Base-by-base conservation (phyloP, 2,329 filamentous ascomycete species). In the Colletotrichum shisoi region DNA sequence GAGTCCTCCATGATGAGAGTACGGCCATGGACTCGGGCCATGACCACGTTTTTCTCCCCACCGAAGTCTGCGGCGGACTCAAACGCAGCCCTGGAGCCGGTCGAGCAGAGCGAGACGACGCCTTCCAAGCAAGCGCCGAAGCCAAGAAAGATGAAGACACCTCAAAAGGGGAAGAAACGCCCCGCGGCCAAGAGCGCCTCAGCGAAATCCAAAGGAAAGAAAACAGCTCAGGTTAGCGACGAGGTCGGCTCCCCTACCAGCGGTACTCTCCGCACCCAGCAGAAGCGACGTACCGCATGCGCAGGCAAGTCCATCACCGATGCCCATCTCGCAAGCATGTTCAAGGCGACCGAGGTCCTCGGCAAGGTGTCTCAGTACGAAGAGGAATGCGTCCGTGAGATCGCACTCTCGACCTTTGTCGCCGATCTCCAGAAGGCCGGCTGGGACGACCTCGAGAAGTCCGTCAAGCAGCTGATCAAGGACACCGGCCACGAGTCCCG, bases 361-460 rank as follows among this genome's bases (percentile, higher is more conserved):
- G 31, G 12, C 7, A 48, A 44, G 7, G 21, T 57, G 8, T 42
- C 59, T 6, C 11, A 3, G 4, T 57, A 49, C 17, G n/a, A 63
- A 2, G 52, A 27, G 1, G 17, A 12, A 3, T 15, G 21, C 13
- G 60, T 63, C 13, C 60, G 60, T 2, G 6, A 48, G 3, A n/a
- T 63, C 4, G 60, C 60, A 1, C 52, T 63, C 9, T 17, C 11
- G 1, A 6, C 4, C 0, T 49, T 63, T 8, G 3, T 63, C 1
- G 9, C 3, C 2, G 52, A 49, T 13, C 37, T 63, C 8, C 8
- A 21, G 4, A 34, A 4, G 2, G 52, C 52, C 0, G 44, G 60
- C 15, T 46, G 56, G 56, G 21, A 8, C 6, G 27, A 56, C 24
- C 15, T 63, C 12, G n/a, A 49, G 21, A 34, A 57, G 0, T 63